Evolutionary conservation across 306 rosid genomes (phyloP), one percentile per base, ranked within the genome.

Genomic region (Arachis hypogaea): DNA sequence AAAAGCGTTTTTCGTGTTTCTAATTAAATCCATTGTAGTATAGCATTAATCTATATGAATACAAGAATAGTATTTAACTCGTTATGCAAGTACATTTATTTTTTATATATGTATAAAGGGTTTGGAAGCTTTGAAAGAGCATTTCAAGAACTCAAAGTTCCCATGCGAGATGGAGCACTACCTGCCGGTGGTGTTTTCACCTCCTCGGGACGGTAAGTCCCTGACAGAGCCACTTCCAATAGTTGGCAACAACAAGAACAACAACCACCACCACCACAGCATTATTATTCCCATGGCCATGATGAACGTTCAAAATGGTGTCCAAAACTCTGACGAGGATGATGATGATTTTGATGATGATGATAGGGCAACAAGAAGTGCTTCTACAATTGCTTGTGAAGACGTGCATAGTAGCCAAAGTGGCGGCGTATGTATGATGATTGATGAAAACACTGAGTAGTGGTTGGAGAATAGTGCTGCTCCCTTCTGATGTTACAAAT

Each of bases 141-240:
- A 92, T 66, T 92, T 92, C 85, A 90, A 88, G 96, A 92, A 92
- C 86, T 92, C 98, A 14, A 92, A 90, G 87, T 92, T 92, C 87
- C 98, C 98, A 72, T 86, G 92, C 77, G 98, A 90, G 62, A 80
- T 80, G 84, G 96, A 90, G 61, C 88, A 90, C 77, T 88, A 90
- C 63, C 47, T 88, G 77, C 96, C 96, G 14, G 93, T 88, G 59
- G 89, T 88, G 51, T 88, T 90, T 75, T 77, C 85, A 0, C 96
- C 93, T 5, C 87, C 96, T 9, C 87, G 96, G 44, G 91, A 90
- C 66, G 96, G 96, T 45, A 75, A 55, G 88, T 82, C 68, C 6
- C 74, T 81, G 85, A 84, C 96, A 74, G 88, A 85, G 65, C 96
- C 98, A 54, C 77, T 82, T 9, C 91, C 94, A 49, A 77, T 88